phyloP scores from a whole-genome alignment of 805 yeast species.

The Nakazawaea wyomingensis region DNA sequence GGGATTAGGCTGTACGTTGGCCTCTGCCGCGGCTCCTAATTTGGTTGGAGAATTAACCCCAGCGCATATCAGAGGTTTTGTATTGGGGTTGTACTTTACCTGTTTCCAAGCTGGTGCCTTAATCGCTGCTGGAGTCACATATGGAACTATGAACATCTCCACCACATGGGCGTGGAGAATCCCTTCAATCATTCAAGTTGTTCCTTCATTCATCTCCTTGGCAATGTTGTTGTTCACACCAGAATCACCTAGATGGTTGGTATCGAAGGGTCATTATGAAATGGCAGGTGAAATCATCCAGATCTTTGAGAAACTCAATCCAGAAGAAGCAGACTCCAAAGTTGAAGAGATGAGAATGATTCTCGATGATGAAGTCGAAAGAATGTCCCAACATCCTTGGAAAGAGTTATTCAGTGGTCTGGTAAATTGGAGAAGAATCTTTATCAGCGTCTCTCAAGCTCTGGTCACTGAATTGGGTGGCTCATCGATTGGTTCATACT shows the following conservation, averaged over 20 bases:
- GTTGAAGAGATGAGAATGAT: slow-evolving; percentile 22
- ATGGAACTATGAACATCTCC: slow-evolving; percentile 21
- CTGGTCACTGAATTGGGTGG: slow-evolving; percentile 24
- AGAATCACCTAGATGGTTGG: slow-evolving; percentile 29
- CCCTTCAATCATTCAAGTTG: slow-evolving; percentile 22
- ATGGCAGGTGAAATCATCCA: slow-evolving; percentile 22
- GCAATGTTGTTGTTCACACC: slow-evolving; percentile 21
- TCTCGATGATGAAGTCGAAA: slow-evolving; percentile 18
- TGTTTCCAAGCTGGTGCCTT: slow-evolving; percentile 26
- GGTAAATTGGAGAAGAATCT: slow-evolving; percentile 22
- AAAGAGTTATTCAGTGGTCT: slow-evolving; percentile 17
- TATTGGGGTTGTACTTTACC: slow-evolving; percentile 24
- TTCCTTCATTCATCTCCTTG: slow-evolving; percentile 22
- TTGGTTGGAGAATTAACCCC: slow-evolving; percentile 31
- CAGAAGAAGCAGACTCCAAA: slow-evolving; percentile 16
- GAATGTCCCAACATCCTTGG: slow-evolving; percentile 19
- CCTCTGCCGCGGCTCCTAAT: slow-evolving; percentile 28
- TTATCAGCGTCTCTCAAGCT: slow-evolving; percentile 24
- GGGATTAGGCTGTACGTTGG: slow-evolving; percentile 30
- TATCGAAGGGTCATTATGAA: slow-evolving; percentile 19
- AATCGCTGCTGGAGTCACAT: slow-evolving; percentile 24
- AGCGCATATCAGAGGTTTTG: slow-evolving; percentile 25
- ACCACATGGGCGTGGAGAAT: slow-evolving; percentile 28
- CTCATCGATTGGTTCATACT: slow-evolving; percentile 23
- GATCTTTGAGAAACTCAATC: slow-evolving; percentile 18